Percentiles rank a stretch among this genome's conserved stretches.
phyloP scores from a whole-genome alignment of 2,329 filamentous ascomycete species.

The Talaromyces sp. region DNA sequence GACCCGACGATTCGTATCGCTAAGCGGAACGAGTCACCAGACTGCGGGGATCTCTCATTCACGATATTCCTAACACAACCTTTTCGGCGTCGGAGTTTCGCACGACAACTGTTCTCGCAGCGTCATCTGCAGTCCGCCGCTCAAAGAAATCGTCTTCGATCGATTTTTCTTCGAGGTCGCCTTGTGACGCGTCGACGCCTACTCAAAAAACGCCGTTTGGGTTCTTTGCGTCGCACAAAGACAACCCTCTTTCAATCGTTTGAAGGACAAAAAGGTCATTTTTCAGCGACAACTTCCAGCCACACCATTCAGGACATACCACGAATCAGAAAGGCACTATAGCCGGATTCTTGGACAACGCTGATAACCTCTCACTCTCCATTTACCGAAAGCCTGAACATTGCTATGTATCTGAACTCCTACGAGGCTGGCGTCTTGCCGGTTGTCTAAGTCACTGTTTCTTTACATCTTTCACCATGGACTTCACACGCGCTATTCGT shows the following conservation, averaged over 20 bases:
- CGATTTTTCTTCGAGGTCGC: not conserved
- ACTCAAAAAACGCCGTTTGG: not conserved
- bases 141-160: not conserved
- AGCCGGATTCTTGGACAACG: conserved; percentile 15
- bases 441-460: conserved; percentile 15
- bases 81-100: conserved; percentile 7
- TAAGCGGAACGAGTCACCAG: conserved; percentile 5
- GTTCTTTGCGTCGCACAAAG: not conserved
- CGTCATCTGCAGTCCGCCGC: not conserved
- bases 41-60: conserved; percentile 5
- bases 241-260: not conserved
- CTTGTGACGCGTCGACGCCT: not conserved
- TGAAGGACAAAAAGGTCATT: not conserved
- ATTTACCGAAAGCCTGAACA: not conserved
- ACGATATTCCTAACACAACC: not conserved
- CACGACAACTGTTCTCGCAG: not conserved
- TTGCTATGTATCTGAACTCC: conserved; percentile 17
- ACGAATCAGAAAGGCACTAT: conserved; percentile 17
- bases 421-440: conserved; percentile 14
- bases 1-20: not conserved
- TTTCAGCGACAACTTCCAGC: not conserved
- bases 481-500: conserved; percentile 17
- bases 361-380: not conserved
- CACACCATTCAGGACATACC: not conserved
- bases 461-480: conserved; percentile 15